These are phyloP conservation scores for Pouteria glomerata DNA, from an alignment of 148 eudicot species.

Conservation along the genomic window DNA sequence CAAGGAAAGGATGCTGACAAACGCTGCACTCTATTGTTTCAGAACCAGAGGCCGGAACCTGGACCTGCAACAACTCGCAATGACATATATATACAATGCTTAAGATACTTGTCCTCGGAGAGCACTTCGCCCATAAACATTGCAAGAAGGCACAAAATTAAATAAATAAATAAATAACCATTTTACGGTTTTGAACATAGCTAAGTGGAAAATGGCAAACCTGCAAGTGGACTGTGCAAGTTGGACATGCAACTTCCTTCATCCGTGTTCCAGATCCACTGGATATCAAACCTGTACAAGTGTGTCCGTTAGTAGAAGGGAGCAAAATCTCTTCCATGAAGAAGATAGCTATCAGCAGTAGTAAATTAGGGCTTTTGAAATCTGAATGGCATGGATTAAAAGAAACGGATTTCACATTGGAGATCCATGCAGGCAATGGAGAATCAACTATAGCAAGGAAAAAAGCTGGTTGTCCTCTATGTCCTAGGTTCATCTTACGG, in stretches of 20 bases:
- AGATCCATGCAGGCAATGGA: background rate
- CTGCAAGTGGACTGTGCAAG: constrained; percentile 94
- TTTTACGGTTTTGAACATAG: background rate
- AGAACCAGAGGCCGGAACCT: constrained; percentile 71
- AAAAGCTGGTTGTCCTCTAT: background rate
- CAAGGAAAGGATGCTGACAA: constrained; percentile 84
- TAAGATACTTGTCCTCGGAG: background rate
- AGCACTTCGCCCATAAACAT: background rate
- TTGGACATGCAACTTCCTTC: constrained; percentile 95
- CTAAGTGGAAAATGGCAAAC: constrained; percentile 38
- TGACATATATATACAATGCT: background rate
- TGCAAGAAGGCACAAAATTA: background rate
- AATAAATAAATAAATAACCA: background rate
- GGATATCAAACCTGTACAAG: constrained; percentile 45
- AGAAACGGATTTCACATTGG: background rate
- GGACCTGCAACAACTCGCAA: constrained; percentile 43
- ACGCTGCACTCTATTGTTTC: constrained; percentile 86
- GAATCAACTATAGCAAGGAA: background rate
- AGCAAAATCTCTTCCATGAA: background rate
- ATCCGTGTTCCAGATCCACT: constrained; percentile 42
- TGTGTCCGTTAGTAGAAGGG: background rate
- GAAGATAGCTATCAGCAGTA: background rate
- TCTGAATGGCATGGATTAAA: background rate
- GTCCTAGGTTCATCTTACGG: background rate
- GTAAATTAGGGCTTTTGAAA: background rate